Percentiles rank a stretch among this genome's conserved stretches.
Conservation (phyloP, 2,329 filamentous ascomycete genomes). For the Pseudophaeomoniella oleicola region DNA sequence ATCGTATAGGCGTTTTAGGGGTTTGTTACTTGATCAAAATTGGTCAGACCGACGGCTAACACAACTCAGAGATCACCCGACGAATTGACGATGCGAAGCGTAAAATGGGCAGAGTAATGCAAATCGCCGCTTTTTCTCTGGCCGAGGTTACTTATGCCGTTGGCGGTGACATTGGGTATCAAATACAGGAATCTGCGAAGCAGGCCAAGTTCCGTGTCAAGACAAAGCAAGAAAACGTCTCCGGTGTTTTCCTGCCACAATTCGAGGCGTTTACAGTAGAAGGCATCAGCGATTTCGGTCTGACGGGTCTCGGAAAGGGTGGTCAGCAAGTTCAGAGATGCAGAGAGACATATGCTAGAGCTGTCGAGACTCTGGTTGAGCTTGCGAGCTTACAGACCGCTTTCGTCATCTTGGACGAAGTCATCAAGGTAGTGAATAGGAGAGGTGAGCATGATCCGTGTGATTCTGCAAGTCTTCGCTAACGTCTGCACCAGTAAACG, state of each 20-base stretch:
- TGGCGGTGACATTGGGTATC: conserved; percentile 88
- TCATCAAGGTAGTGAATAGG: conserved; percentile 97
- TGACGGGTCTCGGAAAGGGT: conserved; percentile 91
- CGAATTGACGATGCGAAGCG: conserved; percentile 98
- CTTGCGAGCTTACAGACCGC: conserved; percentile 48
- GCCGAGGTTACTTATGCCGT: conserved; percentile 96
- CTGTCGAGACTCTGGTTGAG: conserved; percentile 70
- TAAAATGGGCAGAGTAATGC: conserved; percentile 99
- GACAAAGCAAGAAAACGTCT: conserved; percentile 96
- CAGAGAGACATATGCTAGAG: conserved; percentile 87
- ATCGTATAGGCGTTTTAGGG: conserved; percentile 62
- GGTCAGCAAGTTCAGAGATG: conserved; percentile 93
- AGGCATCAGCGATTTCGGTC: conserved; percentile 84
- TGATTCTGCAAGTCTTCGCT: no score
- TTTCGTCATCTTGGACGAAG: conserved; percentile 94
- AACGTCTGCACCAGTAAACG: conserved; percentile 52
- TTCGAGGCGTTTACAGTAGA: conserved; percentile 81
- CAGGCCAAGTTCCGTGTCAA: conserved; percentile 83
- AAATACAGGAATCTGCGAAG: conserved; percentile 92
- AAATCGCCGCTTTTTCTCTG: conserved; percentile 93
- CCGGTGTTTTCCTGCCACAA: conserved; percentile 81
- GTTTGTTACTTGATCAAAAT: conserved; percentile 32
- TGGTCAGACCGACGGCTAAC: conserved; percentile 6
- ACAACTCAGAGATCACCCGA: conserved; percentile 66
- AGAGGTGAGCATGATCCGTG: conserved; percentile 57